Base-by-base conservation (phyloP, 2,329 filamentous ascomycete genomes). In the Mycosphaerella sp. region DNA sequence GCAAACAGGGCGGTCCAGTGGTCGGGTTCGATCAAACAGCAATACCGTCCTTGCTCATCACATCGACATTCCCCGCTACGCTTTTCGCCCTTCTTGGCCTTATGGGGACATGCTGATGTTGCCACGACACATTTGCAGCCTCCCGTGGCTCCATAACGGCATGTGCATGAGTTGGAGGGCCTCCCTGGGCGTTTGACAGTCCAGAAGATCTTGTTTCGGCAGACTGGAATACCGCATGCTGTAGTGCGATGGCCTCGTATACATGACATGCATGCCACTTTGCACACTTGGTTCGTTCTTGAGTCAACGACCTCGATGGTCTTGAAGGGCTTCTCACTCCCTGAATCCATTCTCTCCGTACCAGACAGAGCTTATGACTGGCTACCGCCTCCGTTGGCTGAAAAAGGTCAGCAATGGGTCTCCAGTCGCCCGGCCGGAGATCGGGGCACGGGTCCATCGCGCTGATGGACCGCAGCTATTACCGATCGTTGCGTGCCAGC, bases 241-340 rank as follows among this genome's bases (percentile, higher is more conserved):
- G 66, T 69, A 17, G 67, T 68, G 31, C 67, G 65, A 51, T 69
- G 67, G 36, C 67, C 67, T 14, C 66, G 65, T 49, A 69, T 69
- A 55, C 67, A 69, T 31, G 66, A 67, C 66, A 68, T 68, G 58
- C 67, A 69, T 12, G 67, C 67, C 40, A 69, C 61, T 54, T 69
- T 69, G 59, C 66, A 68, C 34, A 59, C 47, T 48, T 69, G 64
- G 36, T 60, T 62, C 31, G 66, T 69, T 42, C 60, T 59, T 26
- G 59, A 58, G 51, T 69, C 67, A 54, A 67, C 41, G 54, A 69
- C 65, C 58, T 69, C 67, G 46, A 69, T 68, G 53, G 66, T 67
- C 61, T 67, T 68, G 65, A 69, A 68, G 31, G 65, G 65, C 51
- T 67, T 68, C 29, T 67, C 66, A 38, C 7, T 38, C 10, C 34